Evolutionary conservation across 2,329 filamentous ascomycete species (phyloP), one percentile per base, ranked within the genome.

Genomic region (Sclerotiophoma versabilis): DNA sequence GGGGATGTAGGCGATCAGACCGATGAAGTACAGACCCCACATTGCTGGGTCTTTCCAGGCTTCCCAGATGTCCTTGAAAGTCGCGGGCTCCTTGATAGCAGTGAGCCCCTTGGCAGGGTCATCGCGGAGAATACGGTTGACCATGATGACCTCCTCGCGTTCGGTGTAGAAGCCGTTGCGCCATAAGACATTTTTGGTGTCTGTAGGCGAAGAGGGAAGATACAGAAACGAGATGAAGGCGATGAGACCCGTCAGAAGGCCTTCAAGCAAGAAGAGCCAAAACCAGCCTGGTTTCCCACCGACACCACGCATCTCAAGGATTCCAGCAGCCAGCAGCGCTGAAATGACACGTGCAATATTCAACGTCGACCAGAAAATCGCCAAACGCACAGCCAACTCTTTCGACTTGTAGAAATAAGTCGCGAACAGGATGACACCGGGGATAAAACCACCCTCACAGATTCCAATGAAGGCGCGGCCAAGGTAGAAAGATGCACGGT

Each of bases 401-500:
- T 81, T 81, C 2, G 84, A 84, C 47, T 84, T 92, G 77, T 91
- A 92, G 73, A 88, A 92, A 73, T 92, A 92, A 1, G 85, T 87
- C 4, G 91, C 78, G 73, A 87, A 91, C 0, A 89, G 75, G 14
- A 89, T 81, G 15, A 84, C 83, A 50, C 85, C 84, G 0, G 84
- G 84, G 42, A 87, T 87, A 60, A 87, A 87, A 2, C 77, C 77
- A 29, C 73, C 77, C 59, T 77, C 77, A 32, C 77, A 74, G 20
- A 77, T 60, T 4, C 78, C 77, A 6, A 80, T 71, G 2, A 80
- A 66, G 14, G 72, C 72, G 23, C 79, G 69, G 4, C 68, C 70
- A 7, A 76, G 69, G 53, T 72, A 78, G 57, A 80, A 80, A 0
- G 73, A 74, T 0, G 71, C 69, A 32, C 75, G 76, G 5, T 78